Conservation (phyloP, 2,329 filamentous ascomycete genomes). For the Penicillium sp. region DNA sequence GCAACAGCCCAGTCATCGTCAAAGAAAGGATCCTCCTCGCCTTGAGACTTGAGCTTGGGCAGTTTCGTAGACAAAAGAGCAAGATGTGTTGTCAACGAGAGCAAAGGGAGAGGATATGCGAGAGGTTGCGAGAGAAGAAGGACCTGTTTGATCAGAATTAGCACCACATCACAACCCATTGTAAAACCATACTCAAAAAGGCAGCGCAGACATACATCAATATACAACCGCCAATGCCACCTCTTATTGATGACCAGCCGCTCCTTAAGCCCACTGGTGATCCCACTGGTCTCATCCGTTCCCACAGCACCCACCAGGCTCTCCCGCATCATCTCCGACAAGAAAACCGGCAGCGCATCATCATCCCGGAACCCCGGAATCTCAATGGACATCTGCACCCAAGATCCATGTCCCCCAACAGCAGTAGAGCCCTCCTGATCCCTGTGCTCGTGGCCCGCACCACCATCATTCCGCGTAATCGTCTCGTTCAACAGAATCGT, state of each 20-base stretch:
- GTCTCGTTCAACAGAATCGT: conserved; percentile 52
- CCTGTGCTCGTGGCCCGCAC: conserved; percentile 27
- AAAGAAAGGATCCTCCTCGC: conserved; percentile 95
- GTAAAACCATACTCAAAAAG: not conserved
- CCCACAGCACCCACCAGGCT: conserved; percentile 70
- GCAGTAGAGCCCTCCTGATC: conserved; percentile 33
- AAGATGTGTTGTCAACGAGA: conserved; percentile 91
- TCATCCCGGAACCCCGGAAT: conserved; percentile 90
- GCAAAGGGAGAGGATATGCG: conserved; percentile 88
- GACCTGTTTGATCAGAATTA: conserved; percentile 61
- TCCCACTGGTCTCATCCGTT: conserved; percentile 66
- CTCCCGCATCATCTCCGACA: conserved; percentile 86
- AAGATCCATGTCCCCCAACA: conserved; percentile 60
- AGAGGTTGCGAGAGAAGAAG: conserved; percentile 89
- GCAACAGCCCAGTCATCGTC: conserved; percentile 96
- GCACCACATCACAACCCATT: conserved; percentile 35
- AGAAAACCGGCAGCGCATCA: conserved; percentile 83
- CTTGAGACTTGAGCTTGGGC: conserved; percentile 81
- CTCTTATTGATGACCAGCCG: conserved; percentile 83
- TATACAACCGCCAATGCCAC: conserved; percentile 95
- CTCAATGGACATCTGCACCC: conserved; percentile 90
- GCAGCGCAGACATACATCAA: conserved; percentile 66
- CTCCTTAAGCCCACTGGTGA: conserved; percentile 69
- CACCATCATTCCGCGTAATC: conserved; percentile 42
- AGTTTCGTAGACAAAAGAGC: conserved; percentile 86